Conservation (phyloP, 2,329 filamentous ascomycete genomes). For the Neonectria sp. region DNA sequence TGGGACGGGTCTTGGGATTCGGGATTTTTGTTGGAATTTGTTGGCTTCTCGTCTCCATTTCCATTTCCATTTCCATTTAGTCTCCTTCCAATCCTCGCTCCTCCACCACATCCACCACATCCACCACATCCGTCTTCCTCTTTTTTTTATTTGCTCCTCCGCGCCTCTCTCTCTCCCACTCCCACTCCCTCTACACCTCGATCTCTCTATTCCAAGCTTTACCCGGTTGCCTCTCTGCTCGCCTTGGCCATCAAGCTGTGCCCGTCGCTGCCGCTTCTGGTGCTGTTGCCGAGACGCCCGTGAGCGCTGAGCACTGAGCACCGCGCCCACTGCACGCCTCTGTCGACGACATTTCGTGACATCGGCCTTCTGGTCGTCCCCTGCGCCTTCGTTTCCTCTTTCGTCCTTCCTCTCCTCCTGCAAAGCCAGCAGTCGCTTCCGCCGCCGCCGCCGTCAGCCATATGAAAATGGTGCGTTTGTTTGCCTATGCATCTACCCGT, state of each 20-base stretch:
- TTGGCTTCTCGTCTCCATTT: conserved; percentile 21
- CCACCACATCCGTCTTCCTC: conserved; percentile 17
- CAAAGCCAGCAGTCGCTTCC: conserved; percentile 20
- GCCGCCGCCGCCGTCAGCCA: conserved; percentile 32
- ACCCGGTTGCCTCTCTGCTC: conserved; percentile 21
- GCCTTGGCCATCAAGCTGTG: conserved; percentile 27
- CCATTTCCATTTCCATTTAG: conserved; percentile 19
- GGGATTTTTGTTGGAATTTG: conserved; percentile 13
- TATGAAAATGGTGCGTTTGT: conserved; percentile 43
- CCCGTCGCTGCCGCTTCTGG: conserved; percentile 15
- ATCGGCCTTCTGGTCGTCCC: conserved; percentile 11
- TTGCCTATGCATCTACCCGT: conserved; percentile 20
- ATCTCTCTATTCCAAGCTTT: conserved; percentile 12
- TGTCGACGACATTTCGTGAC: conserved; percentile 28
- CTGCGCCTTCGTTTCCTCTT: conserved; percentile 14
- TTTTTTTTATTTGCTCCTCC: conserved; percentile 17
- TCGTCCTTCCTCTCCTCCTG: conserved; percentile 3
- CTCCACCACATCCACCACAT: conserved; percentile 14
- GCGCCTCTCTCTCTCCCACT: conserved; percentile 1
- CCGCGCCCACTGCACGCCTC: conserved; percentile 8
- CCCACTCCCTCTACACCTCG: conserved; percentile 5
- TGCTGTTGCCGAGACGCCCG: conserved; percentile 32
- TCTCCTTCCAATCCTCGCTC: conserved; percentile 21
- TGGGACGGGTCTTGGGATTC: conserved; percentile 14
- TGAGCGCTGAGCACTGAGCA: conserved; percentile 1